These are phyloP conservation scores for Andrographis paniculata DNA, from an alignment of 305 asterid genomes.

Conservation along the genomic window DNA sequence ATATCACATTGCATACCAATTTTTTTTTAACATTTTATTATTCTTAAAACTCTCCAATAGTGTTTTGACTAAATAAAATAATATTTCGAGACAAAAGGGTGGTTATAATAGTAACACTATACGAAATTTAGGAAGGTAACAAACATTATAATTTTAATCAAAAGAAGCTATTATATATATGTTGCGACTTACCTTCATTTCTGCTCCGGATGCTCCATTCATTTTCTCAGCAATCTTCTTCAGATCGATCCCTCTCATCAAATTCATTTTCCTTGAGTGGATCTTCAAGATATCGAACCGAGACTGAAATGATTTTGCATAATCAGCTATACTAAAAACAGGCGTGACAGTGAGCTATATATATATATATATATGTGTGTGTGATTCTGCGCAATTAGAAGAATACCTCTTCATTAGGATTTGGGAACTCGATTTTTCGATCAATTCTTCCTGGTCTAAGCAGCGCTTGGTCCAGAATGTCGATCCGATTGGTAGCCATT, in stretches of 20 bases:
- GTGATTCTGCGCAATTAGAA: no score
- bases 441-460: slow-evolving; percentile 96
- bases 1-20: no score
- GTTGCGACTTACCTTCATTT: slow-evolving; percentile 51
- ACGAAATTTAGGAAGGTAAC: no score
- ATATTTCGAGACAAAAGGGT: no score
- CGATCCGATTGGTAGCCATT: slow-evolving; percentile 96
- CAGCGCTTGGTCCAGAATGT: slow-evolving; percentile 90
- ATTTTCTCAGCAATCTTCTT: slow-evolving; percentile 89
- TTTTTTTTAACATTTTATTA: no score
- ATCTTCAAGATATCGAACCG: slow-evolving; percentile 74
- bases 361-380: no score
- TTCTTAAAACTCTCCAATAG: no score
- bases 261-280: slow-evolving; percentile 77
- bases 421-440: slow-evolving; percentile 92
- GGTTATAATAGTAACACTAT: no score
- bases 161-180: slow-evolving; percentile 46
- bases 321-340: no score
- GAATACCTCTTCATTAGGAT: slow-evolving; percentile 79
- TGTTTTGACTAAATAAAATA: no score
- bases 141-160: no score
- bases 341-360: no score
- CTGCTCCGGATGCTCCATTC: slow-evolving; percentile 97
- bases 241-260: slow-evolving; percentile 88
- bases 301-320: slow-evolving; percentile 35